phyloP scores from a whole-genome alignment of 164 flowering plant species.

The Brasenia schreberi region DNA sequence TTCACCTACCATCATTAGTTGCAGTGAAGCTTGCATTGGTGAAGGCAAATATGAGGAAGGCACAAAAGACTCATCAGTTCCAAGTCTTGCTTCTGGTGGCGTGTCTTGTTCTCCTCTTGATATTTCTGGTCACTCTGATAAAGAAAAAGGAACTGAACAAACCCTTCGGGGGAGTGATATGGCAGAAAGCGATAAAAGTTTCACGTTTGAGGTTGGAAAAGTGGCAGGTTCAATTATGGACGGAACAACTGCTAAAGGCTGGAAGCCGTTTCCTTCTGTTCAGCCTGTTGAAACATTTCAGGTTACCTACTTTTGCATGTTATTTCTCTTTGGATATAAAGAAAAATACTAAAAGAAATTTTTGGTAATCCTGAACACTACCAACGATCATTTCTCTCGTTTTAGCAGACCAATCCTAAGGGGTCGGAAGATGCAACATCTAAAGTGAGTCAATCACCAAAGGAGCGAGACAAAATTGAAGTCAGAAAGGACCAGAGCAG shows the following conservation, averaged over 20 bases:
- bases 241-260: neutral
- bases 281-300: constrained; percentile 1
- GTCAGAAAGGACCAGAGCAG: neutral
- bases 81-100: constrained; percentile 6
- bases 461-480: neutral
- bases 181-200: neutral
- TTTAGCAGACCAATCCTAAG: neutral
- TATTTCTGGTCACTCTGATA: neutral
- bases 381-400: neutral
- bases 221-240: neutral
- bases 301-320: neutral
- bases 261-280: neutral
- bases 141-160: neutral
- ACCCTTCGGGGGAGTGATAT: neutral
- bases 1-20: constrained; percentile 33
- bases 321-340: too few relatives aligned
- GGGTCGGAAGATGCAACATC: neutral
- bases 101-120: neutral
- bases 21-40: constrained; percentile 17
- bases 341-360: too few relatives aligned
- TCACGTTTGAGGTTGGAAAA: constrained; percentile 1
- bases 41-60: constrained; percentile 18
- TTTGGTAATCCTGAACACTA: neutral
- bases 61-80: constrained; percentile 7
- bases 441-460: neutral